A percentile compares a stretch with the other conserved stretches of the same genome.
phyloP scores from a whole-genome alignment of 805 yeast genomes.

The Priceomyces fermenticarens region DNA sequence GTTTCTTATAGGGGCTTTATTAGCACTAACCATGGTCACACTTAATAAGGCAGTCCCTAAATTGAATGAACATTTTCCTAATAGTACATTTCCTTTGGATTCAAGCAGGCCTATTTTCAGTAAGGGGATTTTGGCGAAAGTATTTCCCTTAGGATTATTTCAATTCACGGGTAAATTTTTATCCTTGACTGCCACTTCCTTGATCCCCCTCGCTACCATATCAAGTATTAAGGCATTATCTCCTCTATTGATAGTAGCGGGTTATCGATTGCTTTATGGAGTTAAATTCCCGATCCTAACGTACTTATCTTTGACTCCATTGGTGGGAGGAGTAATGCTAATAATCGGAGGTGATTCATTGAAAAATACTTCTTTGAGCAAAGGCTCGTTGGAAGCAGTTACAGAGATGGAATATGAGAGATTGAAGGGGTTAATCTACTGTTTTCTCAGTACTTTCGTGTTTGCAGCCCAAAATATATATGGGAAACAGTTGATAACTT shows the following conservation, averaged over 20 bases:
- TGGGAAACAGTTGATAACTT: slow-evolving; percentile 72
- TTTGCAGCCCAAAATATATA: slow-evolving; percentile 86
- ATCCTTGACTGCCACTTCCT: slow-evolving; percentile 60
- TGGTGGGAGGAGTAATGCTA: slow-evolving; percentile 51
- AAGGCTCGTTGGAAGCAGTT: slow-evolving; percentile 9
- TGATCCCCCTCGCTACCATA: slow-evolving; percentile 66
- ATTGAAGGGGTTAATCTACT: slow-evolving; percentile 63
- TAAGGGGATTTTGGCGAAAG: slow-evolving; percentile 37
- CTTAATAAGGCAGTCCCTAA: slow-evolving; percentile 28
- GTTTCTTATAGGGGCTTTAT: slow-evolving; percentile 47
- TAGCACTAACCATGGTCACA: slow-evolving; percentile 39
- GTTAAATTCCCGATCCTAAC: slow-evolving; percentile 50
- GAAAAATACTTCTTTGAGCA: slow-evolving; percentile 1
- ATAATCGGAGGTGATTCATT: slow-evolving; percentile 37
- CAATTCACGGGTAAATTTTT: slow-evolving; percentile 65
- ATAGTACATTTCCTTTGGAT: slow-evolving; percentile 50
- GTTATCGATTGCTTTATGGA: slow-evolving; percentile 52
- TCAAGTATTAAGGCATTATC: slow-evolving; percentile 68
- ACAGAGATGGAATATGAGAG: slow-evolving; percentile 24
- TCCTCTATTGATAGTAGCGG: slow-evolving; percentile 56
- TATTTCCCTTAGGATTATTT: slow-evolving; percentile 62
- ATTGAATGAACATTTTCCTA: slow-evolving; percentile 43
- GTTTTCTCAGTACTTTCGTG: slow-evolving; percentile 63
- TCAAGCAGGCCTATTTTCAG: slow-evolving; percentile 18
- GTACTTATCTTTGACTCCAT: slow-evolving; percentile 50